Percentiles rank a stretch among this genome's conserved stretches.
phyloP scores from a whole-genome alignment of 768 basidiomycete species.

The Obba rivulosa region DNA sequence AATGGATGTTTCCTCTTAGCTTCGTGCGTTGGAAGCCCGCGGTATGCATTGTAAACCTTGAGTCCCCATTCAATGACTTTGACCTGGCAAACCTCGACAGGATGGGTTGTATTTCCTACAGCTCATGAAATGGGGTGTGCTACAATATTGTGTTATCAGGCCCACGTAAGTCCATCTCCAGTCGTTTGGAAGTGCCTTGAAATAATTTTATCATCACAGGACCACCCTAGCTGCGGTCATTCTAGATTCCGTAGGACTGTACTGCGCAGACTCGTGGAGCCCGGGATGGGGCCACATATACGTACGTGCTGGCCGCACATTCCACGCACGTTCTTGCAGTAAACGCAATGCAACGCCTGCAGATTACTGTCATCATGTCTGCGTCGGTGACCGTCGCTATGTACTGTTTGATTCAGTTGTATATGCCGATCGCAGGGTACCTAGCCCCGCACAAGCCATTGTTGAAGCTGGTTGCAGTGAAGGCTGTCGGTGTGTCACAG shows the following conservation, averaged over 20 bases:
- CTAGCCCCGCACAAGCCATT: slow-evolving; percentile 58
- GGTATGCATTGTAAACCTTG: slow-evolving; percentile 27
- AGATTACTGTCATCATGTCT: slow-evolving; percentile 60
- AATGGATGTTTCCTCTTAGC: slow-evolving; percentile 70
- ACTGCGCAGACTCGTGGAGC: slow-evolving; percentile 69
- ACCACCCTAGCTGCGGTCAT: slow-evolving; percentile 60
- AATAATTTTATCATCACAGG: slow-evolving; percentile 19
- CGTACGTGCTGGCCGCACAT: slow-evolving; percentile 30
- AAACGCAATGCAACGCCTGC: neutral
- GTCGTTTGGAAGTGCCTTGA: neutral
- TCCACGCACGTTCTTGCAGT: neutral
- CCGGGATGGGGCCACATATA: slow-evolving; percentile 66
- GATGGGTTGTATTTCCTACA: slow-evolving; percentile 67
- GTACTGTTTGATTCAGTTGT: slow-evolving; percentile 74
- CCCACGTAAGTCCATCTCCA: slow-evolving; percentile 37
- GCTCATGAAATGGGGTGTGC: slow-evolving; percentile 71
- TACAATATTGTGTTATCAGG: slow-evolving; percentile 67
- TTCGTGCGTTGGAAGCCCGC: slow-evolving; percentile 58
- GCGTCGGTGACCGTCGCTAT: slow-evolving; percentile 71
- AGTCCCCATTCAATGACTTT: slow-evolving; percentile 6
- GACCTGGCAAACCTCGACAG: slow-evolving; percentile 22
- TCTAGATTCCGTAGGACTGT: slow-evolving; percentile 58
- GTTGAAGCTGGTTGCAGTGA: slow-evolving; percentile 65
- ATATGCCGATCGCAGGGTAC: slow-evolving; percentile 47
- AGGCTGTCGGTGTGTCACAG: slow-evolving; percentile 50